Conservation (phyloP, 108 stramenopile genomes). For the Fistulifera pelliculosa region DNA sequence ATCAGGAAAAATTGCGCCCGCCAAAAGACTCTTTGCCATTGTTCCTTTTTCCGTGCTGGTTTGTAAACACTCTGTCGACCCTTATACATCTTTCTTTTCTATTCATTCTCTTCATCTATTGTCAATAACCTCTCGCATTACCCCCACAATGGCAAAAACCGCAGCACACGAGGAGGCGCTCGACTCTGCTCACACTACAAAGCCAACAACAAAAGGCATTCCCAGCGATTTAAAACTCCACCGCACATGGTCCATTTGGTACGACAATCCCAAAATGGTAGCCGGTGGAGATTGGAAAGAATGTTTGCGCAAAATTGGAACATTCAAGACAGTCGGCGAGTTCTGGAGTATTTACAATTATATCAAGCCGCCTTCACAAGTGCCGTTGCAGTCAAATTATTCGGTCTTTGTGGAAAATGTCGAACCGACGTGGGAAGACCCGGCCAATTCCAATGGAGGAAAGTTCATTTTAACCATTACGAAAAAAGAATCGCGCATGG, state of each 20-base stretch:
- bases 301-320: constrained; percentile 74
- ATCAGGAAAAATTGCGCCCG: too few relatives aligned
- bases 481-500: constrained; percentile 32
- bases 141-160: too few relatives aligned
- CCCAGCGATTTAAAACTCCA: not conserved
- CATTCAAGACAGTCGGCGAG: constrained; percentile 76
- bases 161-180: too few relatives aligned
- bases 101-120: too few relatives aligned
- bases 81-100: too few relatives aligned
- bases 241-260: constrained; percentile 81
- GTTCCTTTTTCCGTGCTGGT: too few relatives aligned
- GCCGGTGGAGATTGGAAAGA: constrained; percentile 79
- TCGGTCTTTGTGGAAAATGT: constrained; percentile 84
- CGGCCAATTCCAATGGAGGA: constrained; percentile 70
- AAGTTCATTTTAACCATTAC: constrained; percentile 81
- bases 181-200: too few relatives aligned
- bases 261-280: constrained; percentile 83
- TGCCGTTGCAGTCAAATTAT: constrained; percentile 72
- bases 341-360: constrained; percentile 93
- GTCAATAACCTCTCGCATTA: too few relatives aligned
- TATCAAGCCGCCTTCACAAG: constrained; percentile 55
- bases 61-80: too few relatives aligned
- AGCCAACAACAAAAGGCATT: too few relatives aligned
- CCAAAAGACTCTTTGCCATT: too few relatives aligned
- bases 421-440: constrained; percentile 93